A percentile compares a stretch with the other conserved stretches of the same genome.
Conservation (phyloP, 148 eudicot species). For the Chenopodium album region DNA sequence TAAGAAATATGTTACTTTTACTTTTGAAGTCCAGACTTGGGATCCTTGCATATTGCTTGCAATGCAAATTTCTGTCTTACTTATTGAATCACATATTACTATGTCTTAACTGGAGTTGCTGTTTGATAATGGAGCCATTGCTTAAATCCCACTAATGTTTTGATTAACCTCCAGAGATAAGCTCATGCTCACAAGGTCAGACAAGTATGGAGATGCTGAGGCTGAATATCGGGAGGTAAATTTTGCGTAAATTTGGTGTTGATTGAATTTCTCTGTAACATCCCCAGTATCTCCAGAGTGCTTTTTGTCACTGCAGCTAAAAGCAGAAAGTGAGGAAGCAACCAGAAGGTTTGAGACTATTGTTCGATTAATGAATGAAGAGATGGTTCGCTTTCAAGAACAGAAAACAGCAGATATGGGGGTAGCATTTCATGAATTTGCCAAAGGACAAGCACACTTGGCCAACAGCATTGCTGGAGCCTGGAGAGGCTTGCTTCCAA, state of each 20-base stretch:
- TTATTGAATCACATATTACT: background rate
- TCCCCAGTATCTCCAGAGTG: conserved; percentile 7
- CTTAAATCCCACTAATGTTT: conserved; percentile 4
- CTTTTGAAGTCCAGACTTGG: background rate
- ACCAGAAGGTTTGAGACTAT: conserved; percentile 72
- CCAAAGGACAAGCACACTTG: conserved; percentile 90
- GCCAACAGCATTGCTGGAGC: conserved; percentile 81
- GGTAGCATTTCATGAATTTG: conserved; percentile 93
- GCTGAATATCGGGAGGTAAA: conserved; percentile 73
- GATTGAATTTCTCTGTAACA: conserved; percentile 1
- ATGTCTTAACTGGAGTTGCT: background rate
- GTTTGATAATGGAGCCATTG: background rate
- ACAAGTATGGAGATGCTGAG: conserved; percentile 74
- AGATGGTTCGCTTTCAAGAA: conserved; percentile 82
- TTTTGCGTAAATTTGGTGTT: conserved; percentile 7
- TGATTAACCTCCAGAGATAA: conserved; percentile 61
- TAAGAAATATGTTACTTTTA: background rate
- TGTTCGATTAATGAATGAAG: conserved; percentile 74
- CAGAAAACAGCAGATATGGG: conserved; percentile 91
- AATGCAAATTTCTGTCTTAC: background rate
- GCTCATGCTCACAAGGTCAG: conserved; percentile 76
- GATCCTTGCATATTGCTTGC: conserved; percentile 10
- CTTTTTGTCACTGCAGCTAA: conserved; percentile 51
- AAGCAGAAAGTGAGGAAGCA: conserved; percentile 85
- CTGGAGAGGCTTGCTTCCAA: conserved; percentile 93